Base-by-base conservation (phyloP, 371 early-diverging fungal genomes). In the Rhizomucor miehei region DNA sequence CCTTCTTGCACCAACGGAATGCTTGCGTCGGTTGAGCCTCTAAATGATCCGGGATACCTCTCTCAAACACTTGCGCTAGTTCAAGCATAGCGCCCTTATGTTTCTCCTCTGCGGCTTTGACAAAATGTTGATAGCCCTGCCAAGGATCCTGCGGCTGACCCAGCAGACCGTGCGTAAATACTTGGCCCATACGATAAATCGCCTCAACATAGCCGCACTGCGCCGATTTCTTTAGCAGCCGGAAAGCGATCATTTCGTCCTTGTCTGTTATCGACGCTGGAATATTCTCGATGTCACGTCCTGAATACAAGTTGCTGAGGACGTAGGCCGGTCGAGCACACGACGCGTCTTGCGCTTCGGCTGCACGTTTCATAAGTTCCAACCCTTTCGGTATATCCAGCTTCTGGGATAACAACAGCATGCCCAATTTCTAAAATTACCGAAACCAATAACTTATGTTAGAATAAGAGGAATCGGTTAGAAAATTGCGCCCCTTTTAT, bases 321-420 rank as follows among this genome's bases (percentile, higher is more conserved):
- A 65, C 69, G 38, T 65, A 67, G 0, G 77, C 73, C 1, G 77
- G 63, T 21, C 63, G 56, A 4, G 67, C 75, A 62, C 66, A 59
- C 2, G 65, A 60, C 1, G 48, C 39, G 6, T 45, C 49, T 23
- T 62, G 46, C 6, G 19, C 40, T 46, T 68, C 66, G 14, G 77
- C 77, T 14, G 77, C 77, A 34, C 61, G 52, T 35, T 63, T 54
- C 16, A 77, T 54, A 36, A 55, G 65, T 6, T 52, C 52, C 8
- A 77, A 43, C 0, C 73, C 71, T 23, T 63, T 55, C 6, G 52
- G 57, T 9, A 62, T 23, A 41, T 63, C 55, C 45, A 54, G 65
- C 48, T 65, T 48, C 46, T 73, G 73, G 11, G 62, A 35, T 1
- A 70, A 36, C 38, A 76, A 44, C 19, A 62, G 39, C 50, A 70